Evolutionary conservation across 2,329 filamentous ascomycete genomes (phyloP), one percentile per base, ranked within the genome.

Genomic region (Penicillium oxalicum): DNA sequence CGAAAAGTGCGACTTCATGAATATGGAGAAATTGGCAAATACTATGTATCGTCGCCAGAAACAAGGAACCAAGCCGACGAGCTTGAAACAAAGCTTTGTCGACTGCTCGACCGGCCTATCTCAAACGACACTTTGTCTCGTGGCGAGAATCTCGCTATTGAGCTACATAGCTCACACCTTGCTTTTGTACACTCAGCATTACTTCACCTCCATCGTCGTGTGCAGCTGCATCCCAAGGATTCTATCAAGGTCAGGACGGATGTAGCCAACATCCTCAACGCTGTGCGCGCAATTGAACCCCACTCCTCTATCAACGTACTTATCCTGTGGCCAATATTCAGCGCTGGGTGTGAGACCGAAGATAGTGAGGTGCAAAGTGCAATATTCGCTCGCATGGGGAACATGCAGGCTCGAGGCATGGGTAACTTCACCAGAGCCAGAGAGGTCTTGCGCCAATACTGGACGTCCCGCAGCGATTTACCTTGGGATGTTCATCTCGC

Each of bases 291-390:
- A 1, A 60, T 65, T 5, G 45, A 48, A 5, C 50, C 58, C 0
- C 51, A 51, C n/a, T 66, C 62, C 0, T 47, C 52, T 0, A 57
- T 60, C 4, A 66, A 63, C 34, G 62, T 64, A 9, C 47, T 64
- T 2, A 59, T 64, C 5, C 50, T 65, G 1, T 66, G 63, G 62
- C 63, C 63, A 0, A 52, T 65, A n/a, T 66, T 66, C n/a, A 66
- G 54, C 29, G 60, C 53, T 4, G 63, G 62, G 1, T 66, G 62
- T 44, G 63, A 64, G 40, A 64, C 58, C 1, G 49, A 57, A 29
- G 39, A 51, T 9, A 11, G 9, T 3, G 44, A 34, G 1, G 57
- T 63, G 37, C 53, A 59, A 1, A 27, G 51, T 0, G 40, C 50
- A 11, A 59, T 63, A 37, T 50, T 61, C 36, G 43, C 44, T 4